Base-by-base conservation (phyloP, 2,329 filamentous ascomycete genomes). In the Penicillium decumbens region DNA sequence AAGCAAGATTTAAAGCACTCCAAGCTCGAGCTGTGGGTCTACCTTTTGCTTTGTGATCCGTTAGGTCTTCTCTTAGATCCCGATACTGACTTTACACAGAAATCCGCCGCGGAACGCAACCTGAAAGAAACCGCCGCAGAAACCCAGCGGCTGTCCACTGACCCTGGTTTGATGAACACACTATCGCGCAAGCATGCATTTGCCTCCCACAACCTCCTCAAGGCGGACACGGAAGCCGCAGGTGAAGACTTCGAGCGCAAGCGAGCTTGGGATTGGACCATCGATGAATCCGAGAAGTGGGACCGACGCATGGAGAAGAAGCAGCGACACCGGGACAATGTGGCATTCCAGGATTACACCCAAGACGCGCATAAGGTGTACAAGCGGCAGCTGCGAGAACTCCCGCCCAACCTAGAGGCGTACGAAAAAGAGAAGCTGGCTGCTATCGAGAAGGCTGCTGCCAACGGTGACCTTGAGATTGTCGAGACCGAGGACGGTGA, bases 181-280 rank as follows among this genome's bases (percentile, higher is more conserved):
- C 76, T 97, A n/a, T 84, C 87, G 56, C 87, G 91, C 54, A 89
- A 90, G 64, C 88, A 89, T 63, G 91, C 89, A 47, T 84, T 93
- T 58, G 92, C 93, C 18, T 84, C 87, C 5, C 89, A 96, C 69
- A 98, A 97, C 66, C 82, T 98, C 0, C 80, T 96, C 38, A 95
- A 95, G 75, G 89, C 90, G 3, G 90, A 96, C 63, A 85, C 90
- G 1, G 88, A 91, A 68, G 89, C 88, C 15, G 77, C 80, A 0
- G 90, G 90, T 29, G 89, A 88, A 47, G 93, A 97, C 70, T 98
- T 97, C 65, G 93, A 98, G 77, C 88, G 93, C 59, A 96, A 97
- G 74, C 85, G 93, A 35, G 93, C 93, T 1, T 98, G 93, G 93
- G 93, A 97, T 74, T 98, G 93, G 88, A 98, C 93, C 0, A 77